A percentile compares a stretch with the other conserved stretches of the same genome.
phyloP scores from a whole-genome alignment of 2,329 filamentous ascomycete genomes.

The Didymella arachidicola region DNA sequence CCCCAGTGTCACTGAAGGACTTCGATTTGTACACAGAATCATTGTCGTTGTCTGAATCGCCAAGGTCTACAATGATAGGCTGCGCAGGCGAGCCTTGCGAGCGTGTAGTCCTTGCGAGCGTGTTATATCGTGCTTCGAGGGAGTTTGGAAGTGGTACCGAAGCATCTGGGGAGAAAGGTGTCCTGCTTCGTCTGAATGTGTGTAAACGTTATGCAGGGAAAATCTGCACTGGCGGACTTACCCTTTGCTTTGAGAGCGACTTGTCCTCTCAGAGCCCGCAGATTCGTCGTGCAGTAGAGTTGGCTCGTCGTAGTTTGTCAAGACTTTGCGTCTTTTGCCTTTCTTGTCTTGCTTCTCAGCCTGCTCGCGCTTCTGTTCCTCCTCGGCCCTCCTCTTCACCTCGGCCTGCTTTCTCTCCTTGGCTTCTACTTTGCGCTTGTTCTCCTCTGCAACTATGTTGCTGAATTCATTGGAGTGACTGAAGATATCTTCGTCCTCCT shows the following conservation, averaged over 20 bases:
- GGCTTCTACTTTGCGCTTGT: constrained; percentile 41
- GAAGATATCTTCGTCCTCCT: constrained; percentile 51
- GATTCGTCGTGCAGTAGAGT: constrained; percentile 18
- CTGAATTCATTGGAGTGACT: constrained; percentile 53
- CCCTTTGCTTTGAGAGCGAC: constrained; percentile 26
- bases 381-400: constrained; percentile 37
- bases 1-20: constrained; percentile 8
- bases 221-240: constrained; percentile 17
- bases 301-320: constrained; percentile 26
- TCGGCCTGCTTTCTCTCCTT: constrained; percentile 31
- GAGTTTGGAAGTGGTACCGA: constrained; percentile 27
- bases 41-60: constrained; percentile 35
- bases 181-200: constrained; percentile 33
- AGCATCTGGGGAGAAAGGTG: constrained; percentile 34
- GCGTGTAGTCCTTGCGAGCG: constrained; percentile 30
- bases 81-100: constrained; percentile 12
- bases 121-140: constrained; percentile 42
- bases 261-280: constrained; percentile 18
- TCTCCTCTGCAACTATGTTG: constrained; percentile 51
- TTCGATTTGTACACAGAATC: constrained; percentile 20
- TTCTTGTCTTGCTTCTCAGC: constrained; percentile 29
- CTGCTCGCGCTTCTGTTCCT: constrained; percentile 37
- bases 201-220: constrained; percentile 5
- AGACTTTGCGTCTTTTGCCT: constrained; percentile 31
- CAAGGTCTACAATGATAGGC: constrained; percentile 37